These are phyloP conservation scores for Cladorrhinum sp. DNA, from an alignment of 2,329 filamentous ascomycete species.

Conservation along the genomic window DNA sequence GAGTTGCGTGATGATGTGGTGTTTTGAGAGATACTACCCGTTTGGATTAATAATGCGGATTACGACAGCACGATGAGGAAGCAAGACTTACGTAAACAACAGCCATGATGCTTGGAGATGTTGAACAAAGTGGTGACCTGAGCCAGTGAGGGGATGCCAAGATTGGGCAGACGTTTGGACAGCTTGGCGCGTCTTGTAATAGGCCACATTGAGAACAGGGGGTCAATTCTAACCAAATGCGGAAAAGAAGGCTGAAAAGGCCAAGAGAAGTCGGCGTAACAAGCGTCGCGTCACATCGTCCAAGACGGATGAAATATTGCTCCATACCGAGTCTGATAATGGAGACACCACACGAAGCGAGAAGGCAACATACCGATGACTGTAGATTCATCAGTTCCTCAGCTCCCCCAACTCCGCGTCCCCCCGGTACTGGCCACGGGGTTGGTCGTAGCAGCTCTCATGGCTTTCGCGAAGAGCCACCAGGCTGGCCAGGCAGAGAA, in stretches of 20 bases:
- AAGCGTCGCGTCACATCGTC: not conserved
- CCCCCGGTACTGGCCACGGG: no score
- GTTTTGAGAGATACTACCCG: no score
- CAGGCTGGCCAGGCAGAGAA: no score
- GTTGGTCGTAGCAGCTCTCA: no score
- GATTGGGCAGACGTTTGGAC: not conserved
- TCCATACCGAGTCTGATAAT: no score
- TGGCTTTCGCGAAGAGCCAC: no score
- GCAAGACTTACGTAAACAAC: not conserved
- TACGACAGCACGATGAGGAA: not conserved
- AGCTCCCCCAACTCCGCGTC: no score
- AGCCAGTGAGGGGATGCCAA: not conserved
- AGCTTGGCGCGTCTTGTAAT: not conserved
- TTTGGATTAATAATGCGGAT: not conserved
- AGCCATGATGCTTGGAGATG: not conserved
- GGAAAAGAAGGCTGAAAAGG: not conserved
- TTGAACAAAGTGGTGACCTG: not conserved
- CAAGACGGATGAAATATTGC: not conserved
- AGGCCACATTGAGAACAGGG: not conserved
- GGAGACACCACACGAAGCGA: no score
- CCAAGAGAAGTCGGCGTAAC: not conserved
- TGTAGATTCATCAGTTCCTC: no score
- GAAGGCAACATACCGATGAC: no score
- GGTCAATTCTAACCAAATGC: not conserved
- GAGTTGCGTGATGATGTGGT: no score